phyloP scores from a whole-genome alignment of 176 grass and related monocot species.

The Aegilops speltoides region DNA sequence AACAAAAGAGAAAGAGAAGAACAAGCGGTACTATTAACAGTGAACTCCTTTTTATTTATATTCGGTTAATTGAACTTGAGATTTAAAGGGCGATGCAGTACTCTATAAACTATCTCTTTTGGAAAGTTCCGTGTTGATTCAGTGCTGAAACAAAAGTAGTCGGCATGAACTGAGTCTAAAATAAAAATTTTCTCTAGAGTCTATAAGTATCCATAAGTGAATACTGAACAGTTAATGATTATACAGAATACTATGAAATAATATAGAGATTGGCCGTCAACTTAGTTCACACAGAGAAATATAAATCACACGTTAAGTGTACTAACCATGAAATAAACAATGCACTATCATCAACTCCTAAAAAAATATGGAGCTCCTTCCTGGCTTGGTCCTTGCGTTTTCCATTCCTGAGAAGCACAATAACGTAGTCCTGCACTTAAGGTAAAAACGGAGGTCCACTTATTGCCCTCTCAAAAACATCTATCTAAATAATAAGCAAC shows the following conservation, averaged over 20 bases:
- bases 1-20: background rate
- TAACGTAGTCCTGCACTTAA: constrained; percentile 79
- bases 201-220: background rate
- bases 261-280: background rate
- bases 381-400: constrained; percentile 44
- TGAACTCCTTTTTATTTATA: constrained; percentile 2
- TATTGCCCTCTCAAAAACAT: constrained; percentile 18
- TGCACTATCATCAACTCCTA: constrained; percentile 37
- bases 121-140: background rate
- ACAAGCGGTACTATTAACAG: background rate
- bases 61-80: background rate
- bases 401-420: constrained; percentile 50
- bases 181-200: background rate
- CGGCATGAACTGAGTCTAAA: background rate
- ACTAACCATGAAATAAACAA: constrained; percentile 74
- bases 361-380: constrained; percentile 54
- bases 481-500: constrained; percentile 15
- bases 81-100: background rate
- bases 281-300: background rate
- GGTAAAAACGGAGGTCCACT: constrained; percentile 29
- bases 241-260: background rate
- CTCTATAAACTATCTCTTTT: background rate
- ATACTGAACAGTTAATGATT: background rate
- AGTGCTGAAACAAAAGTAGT: background rate
- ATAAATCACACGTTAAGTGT: background rate